Percentiles rank a stretch among this genome's conserved stretches.
Conservation (phyloP, 2,329 filamentous ascomycete species). For the Colletotrichum destructivum region DNA sequence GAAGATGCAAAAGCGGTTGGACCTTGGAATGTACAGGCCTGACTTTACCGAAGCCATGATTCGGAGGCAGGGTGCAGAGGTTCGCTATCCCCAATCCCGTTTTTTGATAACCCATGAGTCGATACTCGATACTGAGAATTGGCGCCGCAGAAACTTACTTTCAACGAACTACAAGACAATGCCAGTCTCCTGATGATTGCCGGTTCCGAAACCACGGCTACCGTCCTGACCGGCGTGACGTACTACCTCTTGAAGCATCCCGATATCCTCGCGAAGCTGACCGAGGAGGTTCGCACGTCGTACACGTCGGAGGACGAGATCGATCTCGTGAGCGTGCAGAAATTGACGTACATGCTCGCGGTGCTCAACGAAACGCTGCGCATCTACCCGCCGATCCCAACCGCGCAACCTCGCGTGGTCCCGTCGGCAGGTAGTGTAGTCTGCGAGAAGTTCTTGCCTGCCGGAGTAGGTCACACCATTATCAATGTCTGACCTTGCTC, state of each 20-base stretch:
- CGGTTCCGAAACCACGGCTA: slow-evolving; percentile 53
- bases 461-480: slow-evolving; percentile 44
- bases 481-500: no score
- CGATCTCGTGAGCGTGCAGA: slow-evolving; percentile 47
- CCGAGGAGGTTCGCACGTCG: slow-evolving; percentile 53
- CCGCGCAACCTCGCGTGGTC: slow-evolving; percentile 46
- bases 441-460: slow-evolving; percentile 50
- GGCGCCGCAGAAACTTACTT: no score
- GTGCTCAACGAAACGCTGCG: slow-evolving; percentile 59
- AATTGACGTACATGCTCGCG: slow-evolving; percentile 56
- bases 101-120: no score
- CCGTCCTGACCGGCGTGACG: slow-evolving; percentile 46
- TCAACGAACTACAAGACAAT: slow-evolving; percentile 11
- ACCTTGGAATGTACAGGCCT: neutral
- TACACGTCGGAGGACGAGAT: slow-evolving; percentile 56
- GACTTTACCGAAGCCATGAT: slow-evolving; percentile 29
- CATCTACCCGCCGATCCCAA: slow-evolving; percentile 52
- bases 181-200: slow-evolving; percentile 43
- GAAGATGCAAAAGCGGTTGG: slow-evolving; percentile 15
- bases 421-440: slow-evolving; percentile 52
- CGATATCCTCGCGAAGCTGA: slow-evolving; percentile 48
- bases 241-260: slow-evolving; percentile 51
- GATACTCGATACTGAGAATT: no score
- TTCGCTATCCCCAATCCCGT: no score
- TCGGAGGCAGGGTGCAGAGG: neutral